Base-by-base conservation (phyloP, 441 rosid species). In the Biscutella auriculata region DNA sequence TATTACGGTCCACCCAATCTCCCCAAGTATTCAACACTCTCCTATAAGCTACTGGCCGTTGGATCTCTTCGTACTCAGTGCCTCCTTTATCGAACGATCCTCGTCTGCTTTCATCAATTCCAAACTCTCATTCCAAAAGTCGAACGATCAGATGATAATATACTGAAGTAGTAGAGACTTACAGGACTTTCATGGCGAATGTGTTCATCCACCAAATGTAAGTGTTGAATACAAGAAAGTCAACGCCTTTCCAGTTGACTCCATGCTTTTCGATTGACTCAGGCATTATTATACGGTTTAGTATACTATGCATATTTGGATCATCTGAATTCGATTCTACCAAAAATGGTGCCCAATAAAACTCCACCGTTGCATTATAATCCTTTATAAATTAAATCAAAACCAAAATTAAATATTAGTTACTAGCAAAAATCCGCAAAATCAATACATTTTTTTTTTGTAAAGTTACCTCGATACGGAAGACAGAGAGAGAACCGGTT, bases 181-280 rank as follows among this genome's bases (percentile, higher is more conserved):
- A 91, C 98, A 92, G 59, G 60, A 88, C 80, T 86, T 88, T 92
- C 87, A 92, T 86, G 29, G 37, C 13, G 71, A 77, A 75, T 30
- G 96, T 85, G 81, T 92, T 92, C 95, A 92, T 88, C 98, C 98
- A 92, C 98, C 98, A 92, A 4, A 86, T 92, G 71, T 92, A 92
- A 6, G 98, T 81, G 67, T 92, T 92, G 68, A 92, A 92, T 17
- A 92, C 67, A 57, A 92, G 82, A 70, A 71, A 92, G 72, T 92
- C 96, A 29, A 81, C 96, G 5, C 70, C 61, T 43, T 77, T 77
- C 98, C 96, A 92, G 67, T 83, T 74, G 27, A 57, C 68, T 9
- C 93, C 96, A 34, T 92, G 96, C 68, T 81, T 80, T 1, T 81
- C 48, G 28, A 91, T 85, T 6, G 98, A 92, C 72, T 86, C 94